Base-by-base conservation (phyloP, 176 grass and related monocot species). In the Tillandsia leiboldiana region DNA sequence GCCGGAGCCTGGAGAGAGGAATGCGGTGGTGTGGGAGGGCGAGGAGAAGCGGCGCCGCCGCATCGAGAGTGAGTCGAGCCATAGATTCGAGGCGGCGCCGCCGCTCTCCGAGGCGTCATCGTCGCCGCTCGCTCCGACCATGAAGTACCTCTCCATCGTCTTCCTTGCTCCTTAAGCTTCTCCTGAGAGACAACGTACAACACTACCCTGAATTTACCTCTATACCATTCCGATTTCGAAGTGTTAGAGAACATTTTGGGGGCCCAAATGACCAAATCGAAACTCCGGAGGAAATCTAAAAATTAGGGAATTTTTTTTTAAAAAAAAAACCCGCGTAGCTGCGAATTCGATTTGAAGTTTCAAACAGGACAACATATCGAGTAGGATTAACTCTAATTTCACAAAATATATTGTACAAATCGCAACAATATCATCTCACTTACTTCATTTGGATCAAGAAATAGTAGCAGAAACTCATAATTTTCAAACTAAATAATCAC, bases 1-100 rank as follows among this genome's bases (percentile, higher is more conserved):
- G 13, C 12, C 75, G 53, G 84, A 88, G 49, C 81, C 86, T 26
- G 82, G 74, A 17, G 74, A 75, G 65, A 88, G 81, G 74, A 75
- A 75, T 11, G 81, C 23, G 69, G 73, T 67, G 53, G 77, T 49
- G 66, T 74, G 80, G 20, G 78, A 72, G 22, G 82, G 75, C 11
- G 78, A 88, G 63, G 79, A 69, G 29, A 75, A 75, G 63, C 81
- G 86, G 74, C 70, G 78, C 49, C 77, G 78, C 3, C 78, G 78
- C 65, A 77, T 66, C 64, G 66, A 12, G 3, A 23, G 49, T 3
- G 81, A 56, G 70, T 84, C 81, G 56, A 33, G 73, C 64, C 63
- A 76, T 15, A 15, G 58, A 48, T 42, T 42, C 54, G 71, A 63
- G 29, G 63, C 52, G 56, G 47, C 59, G 11, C 24, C 18, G 33